Conservation (phyloP, 768 basidiomycete species). For the Pleurotus citrinopileatus region DNA sequence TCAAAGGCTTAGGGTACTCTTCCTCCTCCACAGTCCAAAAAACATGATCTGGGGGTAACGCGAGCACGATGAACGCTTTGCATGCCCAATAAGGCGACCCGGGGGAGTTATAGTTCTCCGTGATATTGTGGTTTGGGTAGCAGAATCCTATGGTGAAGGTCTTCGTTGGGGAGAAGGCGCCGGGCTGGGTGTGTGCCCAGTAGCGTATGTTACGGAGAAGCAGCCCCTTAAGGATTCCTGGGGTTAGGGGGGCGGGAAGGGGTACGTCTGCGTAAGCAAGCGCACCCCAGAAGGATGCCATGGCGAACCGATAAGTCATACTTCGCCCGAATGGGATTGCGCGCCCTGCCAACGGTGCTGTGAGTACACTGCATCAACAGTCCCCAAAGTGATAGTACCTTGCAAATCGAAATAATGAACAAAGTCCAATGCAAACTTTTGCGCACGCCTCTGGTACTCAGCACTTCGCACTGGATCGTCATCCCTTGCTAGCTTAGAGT, state of each 20-base stretch:
- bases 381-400: conserved; percentile 35
- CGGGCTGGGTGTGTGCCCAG: conserved; percentile 59
- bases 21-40: conserved; percentile 74
- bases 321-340: conserved; percentile 76
- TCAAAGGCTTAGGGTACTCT: conserved; percentile 50
- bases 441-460: conserved; percentile 62
- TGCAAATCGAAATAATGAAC: conserved; percentile 74
- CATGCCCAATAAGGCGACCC: conserved; percentile 83
- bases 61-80: conserved; percentile 68
- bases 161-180: conserved; percentile 59
- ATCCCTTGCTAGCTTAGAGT: conserved; percentile 60
- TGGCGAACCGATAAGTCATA: conserved; percentile 77
- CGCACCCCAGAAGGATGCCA: conserved; percentile 79
- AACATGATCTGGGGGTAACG: conserved; percentile 62
- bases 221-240: conserved; percentile 74
- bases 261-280: conserved; percentile 70
- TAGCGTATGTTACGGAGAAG: conserved; percentile 71
- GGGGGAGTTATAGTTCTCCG: conserved; percentile 77
- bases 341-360: conserved; percentile 41
- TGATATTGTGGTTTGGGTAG: conserved; percentile 74
- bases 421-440: conserved; percentile 64
- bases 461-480: conserved; percentile 64
- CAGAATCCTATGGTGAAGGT: conserved; percentile 70
- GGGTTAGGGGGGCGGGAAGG: conserved; percentile 65
- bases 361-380: not conserved